Conservation (phyloP, 164 flowering plant genomes). For the Vitis vinifera region DNA sequence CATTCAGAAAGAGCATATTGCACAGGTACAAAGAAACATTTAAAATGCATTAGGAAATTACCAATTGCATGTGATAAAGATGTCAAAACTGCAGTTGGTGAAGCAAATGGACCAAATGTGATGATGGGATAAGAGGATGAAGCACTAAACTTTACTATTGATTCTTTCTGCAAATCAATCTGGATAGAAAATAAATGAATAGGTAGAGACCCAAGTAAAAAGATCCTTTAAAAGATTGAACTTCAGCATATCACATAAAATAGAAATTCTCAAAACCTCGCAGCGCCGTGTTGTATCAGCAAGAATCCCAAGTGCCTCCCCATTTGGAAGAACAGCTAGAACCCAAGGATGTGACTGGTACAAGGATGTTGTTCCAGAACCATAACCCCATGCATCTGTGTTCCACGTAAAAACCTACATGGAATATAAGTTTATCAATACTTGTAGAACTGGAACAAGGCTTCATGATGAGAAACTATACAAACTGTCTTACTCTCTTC, state of each 20-base stretch:
- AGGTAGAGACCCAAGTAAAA: neutral
- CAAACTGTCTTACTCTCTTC: slow-evolving; percentile 57
- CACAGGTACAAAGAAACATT: neutral
- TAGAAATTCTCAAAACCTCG: slow-evolving; percentile 53
- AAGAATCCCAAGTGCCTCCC: slow-evolving; percentile 86
- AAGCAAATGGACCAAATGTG: slow-evolving; percentile 87
- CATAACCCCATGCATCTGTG: slow-evolving; percentile 88
- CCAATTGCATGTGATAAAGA: slow-evolving; percentile 84
- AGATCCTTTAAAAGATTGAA: neutral
- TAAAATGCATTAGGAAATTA: slow-evolving; percentile 25
- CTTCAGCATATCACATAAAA: neutral
- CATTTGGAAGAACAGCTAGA: slow-evolving; percentile 80
- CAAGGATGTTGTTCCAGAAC: slow-evolving; percentile 79
- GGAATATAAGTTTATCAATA: slow-evolving; percentile 6
- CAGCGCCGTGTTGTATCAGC: slow-evolving; percentile 90
- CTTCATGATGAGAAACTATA: neutral
- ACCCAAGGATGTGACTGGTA: slow-evolving; percentile 99
- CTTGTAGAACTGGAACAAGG: neutral
- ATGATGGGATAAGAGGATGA: slow-evolving; percentile 71
- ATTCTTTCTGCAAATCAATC: slow-evolving; percentile 80
- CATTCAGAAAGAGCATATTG: neutral
- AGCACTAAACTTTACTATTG: slow-evolving; percentile 58
- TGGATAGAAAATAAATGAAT: slow-evolving; percentile 16
- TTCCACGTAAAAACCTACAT: slow-evolving; percentile 87
- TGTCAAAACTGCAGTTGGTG: slow-evolving; percentile 67